phyloP scores from a whole-genome alignment of 2,329 filamentous ascomycete genomes.

The Aaosphaeria pasadenensis region DNA sequence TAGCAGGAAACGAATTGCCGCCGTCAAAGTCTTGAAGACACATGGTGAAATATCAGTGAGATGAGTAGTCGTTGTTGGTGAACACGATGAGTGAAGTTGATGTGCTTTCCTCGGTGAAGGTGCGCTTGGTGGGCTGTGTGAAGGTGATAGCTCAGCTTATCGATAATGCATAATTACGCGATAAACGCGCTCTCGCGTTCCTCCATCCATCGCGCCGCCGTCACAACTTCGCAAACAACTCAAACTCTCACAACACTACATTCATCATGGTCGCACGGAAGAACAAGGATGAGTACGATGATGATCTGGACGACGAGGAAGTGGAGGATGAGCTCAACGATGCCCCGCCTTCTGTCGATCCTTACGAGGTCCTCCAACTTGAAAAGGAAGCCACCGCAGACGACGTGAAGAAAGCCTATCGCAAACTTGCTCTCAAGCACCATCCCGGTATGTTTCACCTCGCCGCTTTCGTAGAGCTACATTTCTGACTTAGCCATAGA shows the following conservation, averaged over 20 bases:
- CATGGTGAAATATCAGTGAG: slow-evolving; percentile 9
- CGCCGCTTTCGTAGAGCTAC: not conserved
- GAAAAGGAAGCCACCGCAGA: slow-evolving; percentile 68
- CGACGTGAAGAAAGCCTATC: slow-evolving; percentile 86
- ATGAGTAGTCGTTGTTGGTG: not conserved
- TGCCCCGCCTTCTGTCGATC: slow-evolving; percentile 66
- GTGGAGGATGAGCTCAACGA: slow-evolving; percentile 36
- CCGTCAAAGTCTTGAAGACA: slow-evolving; percentile 1
- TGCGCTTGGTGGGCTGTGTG: no score
- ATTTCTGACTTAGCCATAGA: slow-evolving; percentile 49
- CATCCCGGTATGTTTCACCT: slow-evolving; percentile 58
- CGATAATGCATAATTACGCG: not conserved
- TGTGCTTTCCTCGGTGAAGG: not conserved
- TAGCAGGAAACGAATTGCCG: slow-evolving; percentile 1
- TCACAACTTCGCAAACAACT: no score
- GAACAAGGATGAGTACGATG: not conserved
- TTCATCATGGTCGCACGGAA: not conserved
- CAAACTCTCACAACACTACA: not conserved
- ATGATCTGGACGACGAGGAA: slow-evolving; percentile 42
- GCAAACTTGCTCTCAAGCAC: slow-evolving; percentile 81
- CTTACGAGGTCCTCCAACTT: slow-evolving; percentile 77
- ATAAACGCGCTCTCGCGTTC: no score
- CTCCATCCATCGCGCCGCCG: no score
- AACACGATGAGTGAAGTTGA: not conserved
- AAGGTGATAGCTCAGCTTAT: not conserved